Percentiles rank a stretch among this genome's conserved stretches.
phyloP scores from a whole-genome alignment of 108 stramenopile genomes.

The Nitzschia palea region DNA sequence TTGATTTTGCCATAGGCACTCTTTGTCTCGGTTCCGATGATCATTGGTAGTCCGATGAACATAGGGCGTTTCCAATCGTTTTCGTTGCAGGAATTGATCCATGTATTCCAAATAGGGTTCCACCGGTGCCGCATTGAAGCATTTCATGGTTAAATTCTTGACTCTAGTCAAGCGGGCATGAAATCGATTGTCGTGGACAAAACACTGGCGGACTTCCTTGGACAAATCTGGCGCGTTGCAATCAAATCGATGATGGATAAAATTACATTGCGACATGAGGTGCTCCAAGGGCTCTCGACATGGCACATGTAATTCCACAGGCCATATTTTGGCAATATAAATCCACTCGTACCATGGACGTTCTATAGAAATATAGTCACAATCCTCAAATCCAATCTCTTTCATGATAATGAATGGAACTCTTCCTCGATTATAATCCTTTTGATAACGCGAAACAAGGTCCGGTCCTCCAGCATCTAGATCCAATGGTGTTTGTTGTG shows the following conservation, averaged over 20 bases:
- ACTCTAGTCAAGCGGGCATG: neutral
- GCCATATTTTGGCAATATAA: neutral
- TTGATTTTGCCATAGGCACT: neutral
- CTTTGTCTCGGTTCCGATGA: neutral
- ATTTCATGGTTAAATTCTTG: neutral
- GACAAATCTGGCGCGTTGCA: constrained; percentile 6
- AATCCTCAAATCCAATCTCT: constrained; percentile 41
- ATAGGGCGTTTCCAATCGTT: neutral
- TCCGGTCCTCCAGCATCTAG: neutral
- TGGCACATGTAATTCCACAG: constrained; percentile 46
- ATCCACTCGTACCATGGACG: neutral
- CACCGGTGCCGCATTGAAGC: constrained; percentile 1
- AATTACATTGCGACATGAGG: constrained; percentile 41
- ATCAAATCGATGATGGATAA: neutral
- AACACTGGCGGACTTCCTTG: neutral
- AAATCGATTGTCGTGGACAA: neutral
- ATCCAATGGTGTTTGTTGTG: neutral
- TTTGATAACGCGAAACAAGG: neutral
- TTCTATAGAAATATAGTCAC: constrained; percentile 44
- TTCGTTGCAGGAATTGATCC: neutral
- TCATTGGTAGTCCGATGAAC: neutral
- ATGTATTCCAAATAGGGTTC: neutral
- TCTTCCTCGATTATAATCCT: constrained; percentile 14
- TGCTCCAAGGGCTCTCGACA: constrained; percentile 47
- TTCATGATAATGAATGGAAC: constrained; percentile 16